Evolutionary conservation across 495 filamentous ascomycete species (phyloP), one percentile per base, ranked within the genome.

Genomic region (Acidomyces sp.): DNA sequence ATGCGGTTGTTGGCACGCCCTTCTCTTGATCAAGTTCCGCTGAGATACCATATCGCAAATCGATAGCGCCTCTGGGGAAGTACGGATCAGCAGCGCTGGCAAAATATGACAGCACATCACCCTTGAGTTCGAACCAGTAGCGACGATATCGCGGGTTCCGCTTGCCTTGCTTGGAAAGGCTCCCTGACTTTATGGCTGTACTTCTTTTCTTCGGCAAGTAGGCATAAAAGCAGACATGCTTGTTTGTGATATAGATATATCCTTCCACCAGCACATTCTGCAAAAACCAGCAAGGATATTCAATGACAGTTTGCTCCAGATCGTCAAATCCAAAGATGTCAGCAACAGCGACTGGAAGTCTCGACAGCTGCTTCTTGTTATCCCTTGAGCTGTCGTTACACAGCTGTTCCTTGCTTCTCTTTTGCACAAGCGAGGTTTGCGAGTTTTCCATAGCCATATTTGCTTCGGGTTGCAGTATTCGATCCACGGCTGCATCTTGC

Each of bases 111-210:
- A 97, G 63, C 7, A 96, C 86, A 60, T 96, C 86, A 3, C 85
- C 92, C 54, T 90, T 93, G 36, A 97, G 61, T n/a, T 76, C 71
- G 60, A 96, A 96, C 88, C 88, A 97, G 60, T 93, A 95, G 38
- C 92, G 77, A 53, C 77, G 85, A 59, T 83, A 96, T 45, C 77
- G 82, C 6, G 85, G 84, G 48, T 88, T 96, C 32, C 82, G 78
- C 54, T 78, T 82, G 30, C 92, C 90, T 40, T 84, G 82, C 61
- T 97, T 97, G 24, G 73, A 70, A 3, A 97, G 70, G 54, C 87
- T 81, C 0, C 90, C 92, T 3, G 90, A 88, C 62, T 93, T 96
- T 50, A 77, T 70, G 34, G 80, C 70, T 34, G 79, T 70, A 54
- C 83, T 75, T 23, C 43, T 39, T 24, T 88, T 93, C 65, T 82